Conservation (phyloP, 345 rosid genomes). For the Adansonia digitata region DNA sequence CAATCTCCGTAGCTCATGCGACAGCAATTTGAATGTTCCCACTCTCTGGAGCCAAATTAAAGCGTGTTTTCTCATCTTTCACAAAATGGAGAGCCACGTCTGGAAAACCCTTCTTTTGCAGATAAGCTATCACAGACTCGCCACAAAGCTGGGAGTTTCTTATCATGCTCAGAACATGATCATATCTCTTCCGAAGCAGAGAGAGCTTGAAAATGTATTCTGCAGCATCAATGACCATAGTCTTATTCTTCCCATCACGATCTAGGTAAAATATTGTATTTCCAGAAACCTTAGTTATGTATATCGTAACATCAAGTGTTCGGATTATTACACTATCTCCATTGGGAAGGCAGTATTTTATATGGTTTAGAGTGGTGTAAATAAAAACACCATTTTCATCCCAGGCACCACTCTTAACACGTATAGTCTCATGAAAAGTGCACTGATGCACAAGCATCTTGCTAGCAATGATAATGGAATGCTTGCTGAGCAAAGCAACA, state of each 20-base stretch:
- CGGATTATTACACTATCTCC: constrained; percentile 83
- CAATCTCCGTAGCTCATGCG: constrained; percentile 78
- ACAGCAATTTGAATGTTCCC: constrained; percentile 94
- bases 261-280: constrained; percentile 74
- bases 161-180: constrained; percentile 94
- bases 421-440: constrained; percentile 88
- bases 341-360: constrained; percentile 91
- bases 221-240: constrained; percentile 66
- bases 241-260: constrained; percentile 76
- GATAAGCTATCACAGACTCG: constrained; percentile 92
- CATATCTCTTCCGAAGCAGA: constrained; percentile 71
- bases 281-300: constrained; percentile 71
- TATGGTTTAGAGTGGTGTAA: constrained; percentile 80
- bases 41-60: constrained; percentile 88
- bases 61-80: constrained; percentile 88
- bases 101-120: constrained; percentile 95
- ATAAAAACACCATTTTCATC: constrained; percentile 92
- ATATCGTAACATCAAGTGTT: constrained; percentile 82
- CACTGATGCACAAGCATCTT: constrained; percentile 80
- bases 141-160: constrained; percentile 93
- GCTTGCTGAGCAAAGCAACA: constrained; percentile 94
- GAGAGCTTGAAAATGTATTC: constrained; percentile 88
- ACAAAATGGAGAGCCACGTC: constrained; percentile 98
- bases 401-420: constrained; percentile 96
- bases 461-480: constrained; percentile 75